Percentiles rank a stretch among this genome's conserved stretches.
phyloP scores from a whole-genome alignment of 2,329 filamentous ascomycete species.

The Colletotrichum cereale region DNA sequence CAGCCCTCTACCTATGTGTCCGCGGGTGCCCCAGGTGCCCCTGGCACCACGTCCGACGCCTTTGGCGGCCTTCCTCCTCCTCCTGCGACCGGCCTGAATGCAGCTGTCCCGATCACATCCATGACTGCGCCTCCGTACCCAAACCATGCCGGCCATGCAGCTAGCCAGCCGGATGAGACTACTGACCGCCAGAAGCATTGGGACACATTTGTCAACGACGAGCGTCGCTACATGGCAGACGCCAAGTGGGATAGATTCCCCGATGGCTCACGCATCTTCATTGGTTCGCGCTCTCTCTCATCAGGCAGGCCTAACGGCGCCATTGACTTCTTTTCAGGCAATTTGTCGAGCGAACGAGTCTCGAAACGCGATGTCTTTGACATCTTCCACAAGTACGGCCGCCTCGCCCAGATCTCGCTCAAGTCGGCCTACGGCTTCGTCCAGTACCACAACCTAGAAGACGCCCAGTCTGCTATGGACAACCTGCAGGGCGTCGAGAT shows the following conservation, averaged over 20 bases:
- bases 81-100: constrained; percentile 47
- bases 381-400: constrained; percentile 86
- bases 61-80: constrained; percentile 48
- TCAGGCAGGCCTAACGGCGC: constrained; percentile 43
- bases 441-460: constrained; percentile 83
- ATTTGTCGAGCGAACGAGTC: constrained; percentile 91
- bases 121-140: constrained; percentile 50
- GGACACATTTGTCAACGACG: constrained; percentile 79
- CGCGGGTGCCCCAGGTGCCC: constrained; percentile 46
- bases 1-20: constrained; percentile 51
- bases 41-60: constrained; percentile 49
- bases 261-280: constrained; percentile 81
- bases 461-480: constrained; percentile 81
- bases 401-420: constrained; percentile 92
- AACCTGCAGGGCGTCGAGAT: constrained; percentile 85
- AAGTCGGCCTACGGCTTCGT: constrained; percentile 98
- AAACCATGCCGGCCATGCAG: constrained; percentile 46
- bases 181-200: constrained; percentile 73
- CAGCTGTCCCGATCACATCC: constrained; percentile 45
- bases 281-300: constrained; percentile 68
- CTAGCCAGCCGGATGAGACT: constrained; percentile 51
- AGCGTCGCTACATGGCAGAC: constrained; percentile 80
- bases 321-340: constrained; percentile 67
- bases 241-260: constrained; percentile 87
- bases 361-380: constrained; percentile 95